A percentile compares a stretch with the other conserved stretches of the same genome.
phyloP scores from a whole-genome alignment of 176 grass and related monocot genomes.

The Phyllostachys edulis region DNA sequence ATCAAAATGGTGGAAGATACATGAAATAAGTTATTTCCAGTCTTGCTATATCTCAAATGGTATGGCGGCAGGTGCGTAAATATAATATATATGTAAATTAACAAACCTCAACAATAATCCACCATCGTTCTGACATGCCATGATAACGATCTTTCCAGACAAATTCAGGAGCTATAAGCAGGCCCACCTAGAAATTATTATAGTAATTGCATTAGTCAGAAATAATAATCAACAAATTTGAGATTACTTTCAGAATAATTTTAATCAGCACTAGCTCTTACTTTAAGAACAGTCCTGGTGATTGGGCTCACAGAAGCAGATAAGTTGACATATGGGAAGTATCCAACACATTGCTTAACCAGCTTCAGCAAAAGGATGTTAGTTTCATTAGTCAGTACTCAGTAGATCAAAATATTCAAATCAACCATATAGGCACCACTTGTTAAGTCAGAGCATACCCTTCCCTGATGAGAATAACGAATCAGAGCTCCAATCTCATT shows the following conservation, averaged over 20 bases:
- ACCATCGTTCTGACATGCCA: slow-evolving; percentile 82
- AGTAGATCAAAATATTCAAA: slow-evolving; percentile 20
- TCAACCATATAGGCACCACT: background rate
- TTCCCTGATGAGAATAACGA: slow-evolving; percentile 78
- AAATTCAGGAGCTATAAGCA: slow-evolving; percentile 87
- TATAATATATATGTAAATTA: slow-evolving; percentile 8
- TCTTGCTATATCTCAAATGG: slow-evolving; percentile 15
- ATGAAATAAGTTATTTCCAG: background rate
- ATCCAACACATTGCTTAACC: slow-evolving; percentile 84
- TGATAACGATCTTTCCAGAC: slow-evolving; percentile 92
- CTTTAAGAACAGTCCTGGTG: slow-evolving; percentile 97
- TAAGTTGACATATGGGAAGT: slow-evolving; percentile 76
- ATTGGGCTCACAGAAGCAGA: slow-evolving; percentile 87
- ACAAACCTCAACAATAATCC: slow-evolving; percentile 89
- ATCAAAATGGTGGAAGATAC: slow-evolving; percentile 1
- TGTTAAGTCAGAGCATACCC: slow-evolving; percentile 50
- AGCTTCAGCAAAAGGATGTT: slow-evolving; percentile 49
- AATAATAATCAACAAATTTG: background rate
- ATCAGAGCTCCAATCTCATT: slow-evolving; percentile 91
- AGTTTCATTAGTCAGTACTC: slow-evolving; percentile 27
- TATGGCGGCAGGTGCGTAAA: background rate
- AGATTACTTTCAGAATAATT: background rate
- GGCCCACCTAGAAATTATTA: slow-evolving; percentile 66
- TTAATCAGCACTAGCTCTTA: slow-evolving; percentile 33
- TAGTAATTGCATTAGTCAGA: background rate